A percentile compares a stretch with the other conserved stretches of the same genome.
Conservation (phyloP, 2,329 filamentous ascomycete genomes). For the Penicillium sp. region DNA sequence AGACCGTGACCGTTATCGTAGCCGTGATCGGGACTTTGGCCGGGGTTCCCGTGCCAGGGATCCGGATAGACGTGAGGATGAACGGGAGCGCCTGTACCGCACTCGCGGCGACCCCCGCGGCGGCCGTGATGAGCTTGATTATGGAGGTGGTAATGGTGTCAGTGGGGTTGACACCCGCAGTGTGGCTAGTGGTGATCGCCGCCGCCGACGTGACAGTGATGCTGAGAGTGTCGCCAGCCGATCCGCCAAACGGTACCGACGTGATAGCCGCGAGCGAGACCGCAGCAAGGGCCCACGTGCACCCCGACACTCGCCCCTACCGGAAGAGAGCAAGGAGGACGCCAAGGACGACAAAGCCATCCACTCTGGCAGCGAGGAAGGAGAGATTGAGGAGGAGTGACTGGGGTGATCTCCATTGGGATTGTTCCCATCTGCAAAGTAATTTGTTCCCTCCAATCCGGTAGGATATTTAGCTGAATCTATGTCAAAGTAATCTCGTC, state of each 20-base stretch:
- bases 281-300: constrained; percentile 43
- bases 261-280: constrained; percentile 40
- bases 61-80: constrained; percentile 64
- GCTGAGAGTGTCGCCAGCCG: constrained; percentile 58
- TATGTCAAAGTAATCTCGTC: constrained; percentile 1
- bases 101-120: constrained; percentile 74
- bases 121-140: constrained; percentile 82
- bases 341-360: constrained; percentile 51
- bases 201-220: constrained; percentile 75
- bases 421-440: constrained; percentile 5
- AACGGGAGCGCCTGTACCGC: constrained; percentile 82
- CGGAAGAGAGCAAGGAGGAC: constrained; percentile 33
- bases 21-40: constrained; percentile 42
- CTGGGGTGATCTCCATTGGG: background rate
- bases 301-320: constrained; percentile 47
- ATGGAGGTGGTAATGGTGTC: constrained; percentile 65
- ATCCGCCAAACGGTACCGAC: constrained; percentile 57
- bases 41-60: constrained; percentile 37
- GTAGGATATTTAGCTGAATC: constrained; percentile 7
- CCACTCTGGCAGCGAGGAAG: constrained; percentile 90
- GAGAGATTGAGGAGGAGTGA: constrained; percentile 72
- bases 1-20: constrained; percentile 35
- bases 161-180: constrained; percentile 54
- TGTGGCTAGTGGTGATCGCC: constrained; percentile 62
- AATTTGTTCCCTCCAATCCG: background rate